These are phyloP conservation scores for Yarrowia sp. DNA, from an alignment of 805 yeast species.

Conservation along the genomic window DNA sequence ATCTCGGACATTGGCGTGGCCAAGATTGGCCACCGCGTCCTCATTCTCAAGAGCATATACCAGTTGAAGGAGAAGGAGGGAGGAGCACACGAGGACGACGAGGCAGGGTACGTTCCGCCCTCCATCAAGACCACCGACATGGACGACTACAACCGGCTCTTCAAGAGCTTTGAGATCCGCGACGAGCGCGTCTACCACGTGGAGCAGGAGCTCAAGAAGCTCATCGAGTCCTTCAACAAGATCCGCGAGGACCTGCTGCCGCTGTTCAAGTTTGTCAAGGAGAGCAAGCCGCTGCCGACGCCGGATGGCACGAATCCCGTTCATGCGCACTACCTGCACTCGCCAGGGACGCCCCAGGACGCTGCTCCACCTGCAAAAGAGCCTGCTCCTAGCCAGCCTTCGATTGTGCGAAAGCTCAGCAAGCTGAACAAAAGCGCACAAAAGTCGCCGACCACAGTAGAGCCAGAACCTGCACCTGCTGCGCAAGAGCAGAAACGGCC, in stretches of 20 bases:
- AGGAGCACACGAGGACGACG: constrained; percentile 8
- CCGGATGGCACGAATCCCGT: constrained; percentile 42
- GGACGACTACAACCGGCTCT: constrained; percentile 13
- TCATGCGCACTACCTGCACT: not conserved
- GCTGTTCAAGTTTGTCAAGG: constrained; percentile 58
- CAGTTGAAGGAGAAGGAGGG: constrained; percentile 44
- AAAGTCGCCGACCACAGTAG: constrained; percentile 1
- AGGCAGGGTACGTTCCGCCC: constrained; percentile 11
- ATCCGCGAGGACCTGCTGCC: constrained; percentile 66
- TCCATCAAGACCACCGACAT: not conserved
- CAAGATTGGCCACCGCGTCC: constrained; percentile 54
- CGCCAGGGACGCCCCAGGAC: constrained; percentile 13
- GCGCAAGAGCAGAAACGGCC: not conserved
- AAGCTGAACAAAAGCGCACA: constrained; percentile 4
- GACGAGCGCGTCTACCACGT: constrained; percentile 39
- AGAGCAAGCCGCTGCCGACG: constrained; percentile 62
- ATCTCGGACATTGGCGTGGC: constrained; percentile 68
- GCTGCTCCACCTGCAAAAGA: no score
- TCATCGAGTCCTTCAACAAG: constrained; percentile 54
- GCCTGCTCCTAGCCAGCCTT: not conserved
- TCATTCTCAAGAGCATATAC: constrained; percentile 58
- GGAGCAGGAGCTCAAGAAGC: constrained; percentile 42
- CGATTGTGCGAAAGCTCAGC: constrained; percentile 1
- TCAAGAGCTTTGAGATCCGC: constrained; percentile 32
- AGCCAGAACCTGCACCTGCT: not conserved